phyloP scores from a whole-genome alignment of 805 yeast genomes.

The Blastobotrys terrestris region DNA sequence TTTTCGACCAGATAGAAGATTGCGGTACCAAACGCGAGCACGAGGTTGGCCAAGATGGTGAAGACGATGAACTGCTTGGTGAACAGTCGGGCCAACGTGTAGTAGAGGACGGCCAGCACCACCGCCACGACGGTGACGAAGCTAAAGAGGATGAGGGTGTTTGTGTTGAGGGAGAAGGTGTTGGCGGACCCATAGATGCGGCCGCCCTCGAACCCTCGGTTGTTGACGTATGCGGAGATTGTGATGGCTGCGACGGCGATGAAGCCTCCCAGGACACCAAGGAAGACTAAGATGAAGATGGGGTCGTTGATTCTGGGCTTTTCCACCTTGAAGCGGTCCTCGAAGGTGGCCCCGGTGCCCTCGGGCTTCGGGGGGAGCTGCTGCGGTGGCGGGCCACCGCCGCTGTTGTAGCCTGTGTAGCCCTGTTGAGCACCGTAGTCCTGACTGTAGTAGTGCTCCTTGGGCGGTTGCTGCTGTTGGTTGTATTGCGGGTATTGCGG shows the following conservation, averaged over 20 bases:
- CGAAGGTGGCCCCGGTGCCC: conserved; percentile 43
- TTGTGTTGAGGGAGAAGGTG: conserved; percentile 64
- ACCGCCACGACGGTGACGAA: conserved; percentile 58
- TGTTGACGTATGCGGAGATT: conserved; percentile 53
- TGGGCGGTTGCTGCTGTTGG: conserved; percentile 17
- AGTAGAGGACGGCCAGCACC: conserved; percentile 49
- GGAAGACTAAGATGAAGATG: conserved; percentile 42
- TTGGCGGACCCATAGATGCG: conserved; percentile 50
- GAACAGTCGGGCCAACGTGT: conserved; percentile 54
- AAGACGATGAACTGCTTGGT: conserved; percentile 63
- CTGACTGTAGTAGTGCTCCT: conserved; percentile 11
- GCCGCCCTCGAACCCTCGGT: conserved; percentile 51
- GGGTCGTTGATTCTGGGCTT: conserved; percentile 61
- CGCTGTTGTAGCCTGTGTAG: neutral
- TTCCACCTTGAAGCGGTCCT: conserved; percentile 60
- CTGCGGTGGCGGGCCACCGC: conserved; percentile 1
- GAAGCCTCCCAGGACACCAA: conserved; percentile 53
- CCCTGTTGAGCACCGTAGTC: neutral
- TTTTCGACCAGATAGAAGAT: conserved; percentile 61
- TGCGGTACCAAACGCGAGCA: conserved; percentile 68
- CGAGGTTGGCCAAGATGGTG: conserved; percentile 61
- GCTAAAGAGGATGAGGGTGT: conserved; percentile 63
- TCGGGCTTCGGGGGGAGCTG: conserved; percentile 18
- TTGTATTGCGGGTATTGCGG: conserved; percentile 8
- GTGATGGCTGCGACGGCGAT: conserved; percentile 64